phyloP scores from a whole-genome alignment of 306 rosid genomes.

The Malus orientalis region DNA sequence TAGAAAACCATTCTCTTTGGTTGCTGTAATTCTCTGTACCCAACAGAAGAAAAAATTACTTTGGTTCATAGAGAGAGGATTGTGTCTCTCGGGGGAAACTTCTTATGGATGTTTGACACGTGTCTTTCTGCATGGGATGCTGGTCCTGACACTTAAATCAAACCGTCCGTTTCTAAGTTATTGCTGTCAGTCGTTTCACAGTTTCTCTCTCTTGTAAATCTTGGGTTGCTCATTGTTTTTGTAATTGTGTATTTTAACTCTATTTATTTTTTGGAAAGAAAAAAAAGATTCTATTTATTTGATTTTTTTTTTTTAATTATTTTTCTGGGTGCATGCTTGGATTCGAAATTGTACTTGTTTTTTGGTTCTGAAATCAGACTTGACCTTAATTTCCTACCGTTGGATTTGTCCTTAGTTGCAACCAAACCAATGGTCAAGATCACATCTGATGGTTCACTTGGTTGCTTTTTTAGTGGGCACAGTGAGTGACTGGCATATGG shows the following conservation, averaged over 20 bases:
- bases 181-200: background rate
- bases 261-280: background rate
- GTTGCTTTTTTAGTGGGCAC: background rate
- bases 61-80: background rate
- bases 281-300: background rate
- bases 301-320: background rate
- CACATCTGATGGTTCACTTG: background rate
- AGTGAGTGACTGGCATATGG: background rate
- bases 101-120: conserved; percentile 13
- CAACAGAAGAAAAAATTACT: background rate
- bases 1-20: background rate
- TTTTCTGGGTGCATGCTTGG: background rate
- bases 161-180: background rate
- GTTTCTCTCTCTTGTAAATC: background rate
- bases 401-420: conserved; percentile 14
- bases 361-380: background rate
- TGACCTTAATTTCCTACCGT: conserved; percentile 12
- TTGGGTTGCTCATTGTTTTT: conserved; percentile 19
- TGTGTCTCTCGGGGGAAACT: background rate
- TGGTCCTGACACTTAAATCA: background rate
- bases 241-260: background rate
- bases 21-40: background rate
- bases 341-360: background rate
- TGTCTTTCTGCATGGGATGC: conserved; percentile 16
- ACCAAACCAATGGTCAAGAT: conserved; percentile 18